Percentiles rank a stretch among this genome's conserved stretches.
Conservation (phyloP, 2,329 filamentous ascomycete genomes). For the Lecanosticta acicola region DNA sequence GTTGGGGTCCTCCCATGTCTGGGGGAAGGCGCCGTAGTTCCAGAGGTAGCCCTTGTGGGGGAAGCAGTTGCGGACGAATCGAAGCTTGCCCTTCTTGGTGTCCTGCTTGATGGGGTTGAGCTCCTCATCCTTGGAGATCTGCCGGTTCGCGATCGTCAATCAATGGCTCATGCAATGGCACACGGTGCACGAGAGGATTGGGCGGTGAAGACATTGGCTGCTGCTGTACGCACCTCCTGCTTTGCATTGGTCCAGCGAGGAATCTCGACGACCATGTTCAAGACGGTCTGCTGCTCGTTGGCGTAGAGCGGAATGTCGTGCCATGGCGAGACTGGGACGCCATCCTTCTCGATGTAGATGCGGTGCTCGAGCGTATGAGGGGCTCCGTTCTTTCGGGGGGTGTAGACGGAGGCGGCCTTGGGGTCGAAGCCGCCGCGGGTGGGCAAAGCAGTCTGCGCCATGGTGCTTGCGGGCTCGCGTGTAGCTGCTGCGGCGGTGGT, state of each 20-base stretch:
- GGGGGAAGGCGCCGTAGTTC: slow-evolving; percentile 99
- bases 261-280: slow-evolving; percentile 99
- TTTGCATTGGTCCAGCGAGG: slow-evolving; percentile 99
- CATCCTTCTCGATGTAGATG: slow-evolving; percentile 97
- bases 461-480: slow-evolving; percentile 10
- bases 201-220: slow-evolving; percentile 6
- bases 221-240: slow-evolving; percentile 70
- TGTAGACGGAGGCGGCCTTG: slow-evolving; percentile 63
- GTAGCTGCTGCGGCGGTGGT: slow-evolving; percentile 9
- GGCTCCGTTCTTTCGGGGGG: slow-evolving; percentile 78
- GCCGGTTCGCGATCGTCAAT: slow-evolving; percentile 21
- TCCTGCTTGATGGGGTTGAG: slow-evolving; percentile 99
- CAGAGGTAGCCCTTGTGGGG: slow-evolving; percentile 99
- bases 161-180: slow-evolving; percentile 1
- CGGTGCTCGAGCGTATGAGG: slow-evolving; percentile 95
- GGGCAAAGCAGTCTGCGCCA: slow-evolving; percentile 20
- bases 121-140: slow-evolving; percentile 98
- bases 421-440: slow-evolving; percentile 30
- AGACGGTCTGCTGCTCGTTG: slow-evolving; percentile 88
- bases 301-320: slow-evolving; percentile 98
- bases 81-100: slow-evolving; percentile 98
- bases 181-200: not conserved
- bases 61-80: slow-evolving; percentile 99
- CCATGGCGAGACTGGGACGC: slow-evolving; percentile 87
- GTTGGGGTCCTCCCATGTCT: slow-evolving; percentile 99